These are phyloP conservation scores for Astrocystis sublimbata DNA, from an alignment of 495 filamentous ascomycete species.

Conservation along the genomic window DNA sequence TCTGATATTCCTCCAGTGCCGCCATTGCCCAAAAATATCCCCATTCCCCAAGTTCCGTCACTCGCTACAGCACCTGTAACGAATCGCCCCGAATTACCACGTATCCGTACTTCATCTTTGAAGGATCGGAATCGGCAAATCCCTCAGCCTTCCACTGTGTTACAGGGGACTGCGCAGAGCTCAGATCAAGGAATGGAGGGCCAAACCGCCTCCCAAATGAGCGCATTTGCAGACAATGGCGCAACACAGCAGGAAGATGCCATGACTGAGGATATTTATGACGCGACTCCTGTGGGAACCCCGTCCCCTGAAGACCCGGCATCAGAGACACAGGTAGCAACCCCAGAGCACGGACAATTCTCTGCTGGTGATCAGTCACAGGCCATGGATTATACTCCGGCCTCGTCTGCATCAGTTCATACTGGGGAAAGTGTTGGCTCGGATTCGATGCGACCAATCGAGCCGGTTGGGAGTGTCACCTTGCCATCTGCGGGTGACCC, in stretches of 20 bases:
- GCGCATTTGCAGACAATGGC: slow-evolving; percentile 12
- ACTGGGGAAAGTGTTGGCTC: slow-evolving; percentile 15
- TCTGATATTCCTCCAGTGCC: slow-evolving; percentile 33
- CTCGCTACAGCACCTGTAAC: slow-evolving; percentile 19
- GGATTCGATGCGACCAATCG: slow-evolving; percentile 23
- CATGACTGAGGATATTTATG: slow-evolving; percentile 51
- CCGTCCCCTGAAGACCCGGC: slow-evolving; percentile 22
- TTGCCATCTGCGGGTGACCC: slow-evolving; percentile 20
- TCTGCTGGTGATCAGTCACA: slow-evolving; percentile 20
- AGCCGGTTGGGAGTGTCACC: slow-evolving; percentile 29
- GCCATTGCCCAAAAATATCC: slow-evolving; percentile 24
- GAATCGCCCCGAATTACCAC: slow-evolving; percentile 31
- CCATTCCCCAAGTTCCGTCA: slow-evolving; percentile 30
- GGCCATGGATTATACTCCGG: slow-evolving; percentile 23
- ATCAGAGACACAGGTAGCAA: slow-evolving; percentile 4
- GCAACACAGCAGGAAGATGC: slow-evolving; percentile 13
- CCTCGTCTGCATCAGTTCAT: slow-evolving; percentile 23
- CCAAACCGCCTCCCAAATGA: slow-evolving; percentile 9
- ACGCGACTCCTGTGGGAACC: slow-evolving; percentile 57
- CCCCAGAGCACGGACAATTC: slow-evolving; percentile 21
- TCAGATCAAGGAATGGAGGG: background rate
- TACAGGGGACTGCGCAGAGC: background rate
- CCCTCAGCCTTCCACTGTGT: background rate
- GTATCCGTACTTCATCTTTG: slow-evolving; percentile 24
- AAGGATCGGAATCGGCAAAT: background rate